Base-by-base conservation (phyloP, 371 early-diverging fungal species). In the Mortierella sp. region DNA sequence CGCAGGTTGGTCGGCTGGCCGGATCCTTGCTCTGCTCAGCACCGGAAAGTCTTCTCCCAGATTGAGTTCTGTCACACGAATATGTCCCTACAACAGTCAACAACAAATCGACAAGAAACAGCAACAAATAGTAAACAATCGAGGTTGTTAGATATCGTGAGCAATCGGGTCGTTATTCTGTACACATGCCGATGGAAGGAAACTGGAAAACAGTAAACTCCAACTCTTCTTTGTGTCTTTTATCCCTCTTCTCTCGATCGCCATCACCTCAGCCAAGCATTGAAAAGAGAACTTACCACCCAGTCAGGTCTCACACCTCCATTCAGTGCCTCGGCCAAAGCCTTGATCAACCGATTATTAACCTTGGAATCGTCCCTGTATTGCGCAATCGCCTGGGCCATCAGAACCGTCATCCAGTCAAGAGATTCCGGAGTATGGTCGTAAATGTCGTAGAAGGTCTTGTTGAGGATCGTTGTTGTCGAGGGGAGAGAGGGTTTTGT, bases 361-460 rank as follows among this genome's bases (percentile, higher is more conserved):
- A 96, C 91, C 50, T 93, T 93, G 5, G 95, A 94, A 77, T 98
- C 97, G 40, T 93, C 92, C 57, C 98, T 90, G 83, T 96, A 96
- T 71, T 94, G 93, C 55, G 95, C 89, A 48, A 98, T 93, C 0
- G 94, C 90, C 87, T 97, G 97, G 0, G 97, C 98, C 50, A 97
- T 71, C 53, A 98, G 86, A 5, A 98, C 97, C 70, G 96, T 98
- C 64, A 98, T 92, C 98, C 98, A 98, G 80, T 97, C 96, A 74
- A 95, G 93, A 46, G 96, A 93, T 82, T 98, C 98, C 0, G 95
- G 92, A 31, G 90, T 88, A 74, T 93, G 94, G 50, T 93, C 90
- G 34, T 89, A 81, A 31, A 93, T 76, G 71, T 93, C 92, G 76
- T 94, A 94, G n/a, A 90, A 87, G 2, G 93, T 93, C 78, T 93